Percentiles rank a stretch among this genome's conserved stretches.
These are phyloP conservation scores for Peniophora sp. DNA, from an alignment of 1,284 basidiomycete genomes.

Conservation along the genomic window DNA sequence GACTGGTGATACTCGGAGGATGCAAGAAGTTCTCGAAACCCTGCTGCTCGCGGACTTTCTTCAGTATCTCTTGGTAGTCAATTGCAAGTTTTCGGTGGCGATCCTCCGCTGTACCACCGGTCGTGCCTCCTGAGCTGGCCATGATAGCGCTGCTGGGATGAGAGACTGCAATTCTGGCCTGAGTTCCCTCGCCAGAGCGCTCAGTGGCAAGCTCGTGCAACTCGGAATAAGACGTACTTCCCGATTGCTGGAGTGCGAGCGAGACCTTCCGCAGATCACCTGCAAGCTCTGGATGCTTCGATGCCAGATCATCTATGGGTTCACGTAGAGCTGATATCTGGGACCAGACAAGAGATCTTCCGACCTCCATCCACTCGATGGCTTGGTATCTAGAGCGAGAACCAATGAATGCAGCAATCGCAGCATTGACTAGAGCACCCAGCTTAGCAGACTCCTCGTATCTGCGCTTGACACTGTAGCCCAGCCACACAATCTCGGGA, in stretches of 20 bases:
- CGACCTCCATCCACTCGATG: neutral
- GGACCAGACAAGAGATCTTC: neutral
- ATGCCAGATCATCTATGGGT: neutral
- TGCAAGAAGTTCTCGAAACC: constrained; percentile 8
- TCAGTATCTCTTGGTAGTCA: neutral
- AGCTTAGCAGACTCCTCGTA: neutral
- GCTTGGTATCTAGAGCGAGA: neutral
- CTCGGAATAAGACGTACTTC: neutral
- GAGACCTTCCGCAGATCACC: neutral
- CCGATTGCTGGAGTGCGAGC: neutral
- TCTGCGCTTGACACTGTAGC: neutral
- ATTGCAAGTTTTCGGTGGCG: neutral
- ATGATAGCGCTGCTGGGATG: neutral
- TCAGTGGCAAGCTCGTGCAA: neutral
- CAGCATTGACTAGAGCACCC: neutral
- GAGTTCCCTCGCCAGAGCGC: neutral
- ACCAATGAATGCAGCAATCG: neutral
- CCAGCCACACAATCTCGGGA: neutral
- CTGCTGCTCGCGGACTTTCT: constrained; percentile 3
- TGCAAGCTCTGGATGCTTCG: neutral
- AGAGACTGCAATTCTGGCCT: neutral
- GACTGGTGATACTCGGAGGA: neutral
- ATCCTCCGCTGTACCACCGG: neutral
- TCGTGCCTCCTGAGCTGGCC: neutral
- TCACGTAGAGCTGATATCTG: neutral